Percentiles rank a stretch among this genome's conserved stretches.
phyloP scores from a whole-genome alignment of 2,329 filamentous ascomycete genomes.

The Coniochaeta hoffmannii region DNA sequence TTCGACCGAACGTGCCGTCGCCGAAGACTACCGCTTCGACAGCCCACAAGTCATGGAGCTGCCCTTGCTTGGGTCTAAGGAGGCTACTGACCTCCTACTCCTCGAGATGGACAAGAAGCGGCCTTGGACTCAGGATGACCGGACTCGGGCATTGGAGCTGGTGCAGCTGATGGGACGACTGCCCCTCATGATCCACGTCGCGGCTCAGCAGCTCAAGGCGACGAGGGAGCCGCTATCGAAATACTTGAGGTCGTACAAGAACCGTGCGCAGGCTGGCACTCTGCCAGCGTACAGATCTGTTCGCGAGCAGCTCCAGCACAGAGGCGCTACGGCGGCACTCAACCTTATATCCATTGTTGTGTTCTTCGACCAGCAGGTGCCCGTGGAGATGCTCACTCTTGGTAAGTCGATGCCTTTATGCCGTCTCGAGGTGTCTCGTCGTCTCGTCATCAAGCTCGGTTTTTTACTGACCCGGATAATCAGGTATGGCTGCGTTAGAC shows the following conservation, averaged over 20 bases:
- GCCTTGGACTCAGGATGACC: conserved; percentile 46
- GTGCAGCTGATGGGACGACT: conserved; percentile 57
- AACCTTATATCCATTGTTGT: conserved; percentile 59
- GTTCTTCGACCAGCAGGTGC: conserved; percentile 58
- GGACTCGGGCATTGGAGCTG: conserved; percentile 49
- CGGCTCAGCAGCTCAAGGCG: conserved; percentile 53
- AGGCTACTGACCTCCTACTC: conserved; percentile 54
- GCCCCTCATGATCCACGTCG: conserved; percentile 61
- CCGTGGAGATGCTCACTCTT: conserved; percentile 56
- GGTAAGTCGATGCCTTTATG: too few relatives aligned
- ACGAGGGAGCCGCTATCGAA: conserved; percentile 54
- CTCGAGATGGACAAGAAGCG: conserved; percentile 53
- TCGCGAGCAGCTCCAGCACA: conserved; percentile 37
- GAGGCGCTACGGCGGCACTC: conserved; percentile 44
- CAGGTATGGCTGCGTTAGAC: conserved; percentile 38
- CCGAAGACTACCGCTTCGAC: conserved; percentile 49
- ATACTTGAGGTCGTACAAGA: conserved; percentile 51
- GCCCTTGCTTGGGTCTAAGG: conserved; percentile 42
- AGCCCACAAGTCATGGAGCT: conserved; percentile 51
- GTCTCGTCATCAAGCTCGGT: background rate
- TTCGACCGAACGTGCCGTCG: conserved; percentile 51
- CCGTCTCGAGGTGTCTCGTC: too few relatives aligned
- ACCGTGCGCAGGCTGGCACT: conserved; percentile 44
- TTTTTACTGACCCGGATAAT: background rate
- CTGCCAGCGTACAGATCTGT: conserved; percentile 40